phyloP scores from a whole-genome alignment of 345 rosid genomes.

The Alliaria petiolata region DNA sequence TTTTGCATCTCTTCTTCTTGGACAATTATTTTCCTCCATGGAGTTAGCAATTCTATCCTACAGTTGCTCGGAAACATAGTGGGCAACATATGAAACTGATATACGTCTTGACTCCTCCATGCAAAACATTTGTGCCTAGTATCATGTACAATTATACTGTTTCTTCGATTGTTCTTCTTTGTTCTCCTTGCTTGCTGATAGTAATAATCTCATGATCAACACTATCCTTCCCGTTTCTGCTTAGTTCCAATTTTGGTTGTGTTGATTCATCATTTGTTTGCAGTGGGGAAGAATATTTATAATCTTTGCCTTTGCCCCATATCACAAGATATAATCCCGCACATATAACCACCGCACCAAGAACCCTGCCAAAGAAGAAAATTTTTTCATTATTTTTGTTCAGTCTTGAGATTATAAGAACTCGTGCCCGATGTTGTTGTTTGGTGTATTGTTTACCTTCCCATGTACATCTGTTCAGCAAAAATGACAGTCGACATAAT shows the following conservation, averaged over 20 bases:
- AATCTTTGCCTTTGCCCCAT: constrained; percentile 86
- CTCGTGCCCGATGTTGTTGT: not conserved
- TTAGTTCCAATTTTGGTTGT: constrained; percentile 25
- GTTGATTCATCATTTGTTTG: constrained; percentile 14
- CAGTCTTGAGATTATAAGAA: not conserved
- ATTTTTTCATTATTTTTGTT: not conserved
- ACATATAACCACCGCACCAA: constrained; percentile 72
- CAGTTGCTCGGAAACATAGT: constrained; percentile 9
- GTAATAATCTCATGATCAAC: constrained; percentile 32
- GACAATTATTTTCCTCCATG: not conserved
- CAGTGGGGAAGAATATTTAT: constrained; percentile 21
- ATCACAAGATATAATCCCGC: constrained; percentile 76
- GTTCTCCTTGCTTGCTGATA: constrained; percentile 27
- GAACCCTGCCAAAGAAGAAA: constrained; percentile 43
- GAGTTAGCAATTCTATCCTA: not conserved
- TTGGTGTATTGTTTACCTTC: constrained; percentile 50
- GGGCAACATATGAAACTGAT: not conserved
- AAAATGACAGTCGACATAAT: constrained; percentile 67
- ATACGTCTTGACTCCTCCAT: not conserved
- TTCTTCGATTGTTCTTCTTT: constrained; percentile 1
- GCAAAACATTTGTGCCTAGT: not conserved
- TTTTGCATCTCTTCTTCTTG: not conserved
- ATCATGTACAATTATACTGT: not conserved
- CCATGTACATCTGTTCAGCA: constrained; percentile 72
- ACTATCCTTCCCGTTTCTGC: constrained; percentile 6